Evolutionary conservation across 805 yeast species (phyloP).

Genomic region (Saturnispora quitensis): DNA sequence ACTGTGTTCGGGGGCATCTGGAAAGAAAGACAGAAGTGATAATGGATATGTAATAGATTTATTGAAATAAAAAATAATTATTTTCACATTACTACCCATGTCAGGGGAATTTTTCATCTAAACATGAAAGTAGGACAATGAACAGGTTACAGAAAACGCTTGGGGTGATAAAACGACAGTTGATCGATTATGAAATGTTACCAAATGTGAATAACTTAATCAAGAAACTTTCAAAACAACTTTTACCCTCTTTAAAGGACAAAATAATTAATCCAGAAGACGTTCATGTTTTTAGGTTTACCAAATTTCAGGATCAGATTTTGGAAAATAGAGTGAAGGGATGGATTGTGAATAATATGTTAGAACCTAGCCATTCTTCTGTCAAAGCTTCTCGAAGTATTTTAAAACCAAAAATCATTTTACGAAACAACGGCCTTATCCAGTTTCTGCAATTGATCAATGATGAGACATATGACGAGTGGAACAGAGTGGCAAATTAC

Average conservation of each 20-base stretch:
- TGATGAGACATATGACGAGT: slow-evolving; percentile 5
- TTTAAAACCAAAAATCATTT: slow-evolving; percentile 1
- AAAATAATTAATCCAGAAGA: slow-evolving; percentile 9
- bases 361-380: not conserved
- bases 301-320: not conserved
- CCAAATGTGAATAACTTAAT: not conserved
- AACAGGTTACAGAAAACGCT: not conserved
- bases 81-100: not conserved
- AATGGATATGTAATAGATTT: not conserved
- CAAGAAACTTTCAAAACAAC: not conserved
- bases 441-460: slow-evolving; percentile 9
- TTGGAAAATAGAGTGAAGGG: not conserved
- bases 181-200: not conserved
- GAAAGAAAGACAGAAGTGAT: not conserved
- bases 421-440: not conserved
- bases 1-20: slow-evolving; percentile 1
- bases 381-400: not conserved
- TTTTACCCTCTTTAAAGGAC: slow-evolving; percentile 1
- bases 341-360: not conserved
- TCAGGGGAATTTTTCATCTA: not conserved
- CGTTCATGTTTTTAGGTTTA: slow-evolving; percentile 3
- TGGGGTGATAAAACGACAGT: not conserved
- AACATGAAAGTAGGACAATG: not conserved
- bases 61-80: not conserved
- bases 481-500: slow-evolving; percentile 4